Evolutionary conservation across 306 rosid genomes (phyloP).

Genomic region (Glycine soja): DNA sequence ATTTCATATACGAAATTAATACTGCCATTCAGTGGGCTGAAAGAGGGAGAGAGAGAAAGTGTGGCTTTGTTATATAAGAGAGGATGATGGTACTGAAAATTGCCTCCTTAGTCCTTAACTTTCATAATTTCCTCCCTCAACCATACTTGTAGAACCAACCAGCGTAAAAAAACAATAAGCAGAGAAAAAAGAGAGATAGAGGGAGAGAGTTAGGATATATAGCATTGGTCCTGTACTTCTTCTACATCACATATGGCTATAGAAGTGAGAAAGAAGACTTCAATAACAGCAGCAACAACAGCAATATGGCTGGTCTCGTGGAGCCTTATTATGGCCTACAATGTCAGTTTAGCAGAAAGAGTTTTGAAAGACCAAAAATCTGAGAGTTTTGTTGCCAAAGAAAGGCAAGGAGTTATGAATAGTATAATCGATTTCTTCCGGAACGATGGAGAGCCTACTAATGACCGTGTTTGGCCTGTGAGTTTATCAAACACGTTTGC

Average conservation of each 20-base stretch:
- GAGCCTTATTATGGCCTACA: slow-evolving; percentile 55
- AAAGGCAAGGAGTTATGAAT: slow-evolving; percentile 49
- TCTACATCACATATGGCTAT: slow-evolving; percentile 54
- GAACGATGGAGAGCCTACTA: slow-evolving; percentile 64
- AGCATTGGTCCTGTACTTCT: slow-evolving; percentile 10
- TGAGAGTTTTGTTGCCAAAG: slow-evolving; percentile 15
- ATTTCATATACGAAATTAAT: too few relatives aligned
- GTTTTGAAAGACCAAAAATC: slow-evolving; percentile 54
- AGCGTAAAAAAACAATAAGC: background rate
- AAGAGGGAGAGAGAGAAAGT: slow-evolving; percentile 16
- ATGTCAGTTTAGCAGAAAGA: slow-evolving; percentile 59
- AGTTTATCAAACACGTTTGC: slow-evolving; percentile 42
- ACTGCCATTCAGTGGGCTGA: background rate
- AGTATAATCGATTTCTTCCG: slow-evolving; percentile 60
- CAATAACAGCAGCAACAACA: slow-evolving; percentile 44
- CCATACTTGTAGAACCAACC: slow-evolving; percentile 21
- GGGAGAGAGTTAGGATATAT: slow-evolving; percentile 6
- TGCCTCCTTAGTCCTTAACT: slow-evolving; percentile 35
- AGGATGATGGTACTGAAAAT: slow-evolving; percentile 19
- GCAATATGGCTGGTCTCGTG: slow-evolving; percentile 55
- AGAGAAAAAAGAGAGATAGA: background rate
- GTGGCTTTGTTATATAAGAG: slow-evolving; percentile 36
- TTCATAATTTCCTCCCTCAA: slow-evolving; percentile 32
- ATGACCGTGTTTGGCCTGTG: slow-evolving; percentile 84
- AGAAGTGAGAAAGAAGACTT: slow-evolving; percentile 42